These are phyloP conservation scores for Hymenoscyphus salicellus DNA, from an alignment of 2,329 filamentous ascomycete species.

Conservation along the genomic window DNA sequence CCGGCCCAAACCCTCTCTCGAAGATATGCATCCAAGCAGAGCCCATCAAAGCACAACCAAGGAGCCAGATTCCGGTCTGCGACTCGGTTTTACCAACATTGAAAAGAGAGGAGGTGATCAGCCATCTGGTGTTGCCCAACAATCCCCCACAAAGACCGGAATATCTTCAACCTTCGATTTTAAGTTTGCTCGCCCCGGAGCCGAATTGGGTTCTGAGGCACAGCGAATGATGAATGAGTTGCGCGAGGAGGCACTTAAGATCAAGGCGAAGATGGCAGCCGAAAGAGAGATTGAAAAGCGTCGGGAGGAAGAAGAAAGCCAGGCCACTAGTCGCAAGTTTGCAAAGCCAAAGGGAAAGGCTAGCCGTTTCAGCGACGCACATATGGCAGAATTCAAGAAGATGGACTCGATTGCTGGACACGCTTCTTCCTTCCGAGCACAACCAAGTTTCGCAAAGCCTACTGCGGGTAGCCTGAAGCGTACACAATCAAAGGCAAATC, in stretches of 20 bases:
- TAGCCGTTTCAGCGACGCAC: constrained; percentile 76
- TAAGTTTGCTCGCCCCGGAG: constrained; percentile 54
- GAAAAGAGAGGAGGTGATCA: constrained; percentile 38
- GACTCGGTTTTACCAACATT: constrained; percentile 79
- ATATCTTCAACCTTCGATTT: constrained; percentile 64
- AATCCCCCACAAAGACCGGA: constrained; percentile 61
- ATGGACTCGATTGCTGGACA: constrained; percentile 95
- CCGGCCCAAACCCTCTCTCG: constrained; percentile 65
- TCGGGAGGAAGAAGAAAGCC: constrained; percentile 43
- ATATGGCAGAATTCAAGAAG: constrained; percentile 89
- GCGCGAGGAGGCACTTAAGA: constrained; percentile 66
- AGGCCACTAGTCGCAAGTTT: constrained; percentile 62
- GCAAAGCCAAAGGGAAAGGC: constrained; percentile 76
- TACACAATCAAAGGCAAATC: constrained; percentile 58
- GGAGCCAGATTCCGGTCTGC: constrained; percentile 73
- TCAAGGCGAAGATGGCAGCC: constrained; percentile 65
- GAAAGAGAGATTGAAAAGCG: constrained; percentile 55
- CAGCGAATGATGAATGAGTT: constrained; percentile 63
- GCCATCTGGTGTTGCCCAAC: constrained; percentile 46
- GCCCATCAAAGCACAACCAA: constrained; percentile 72
- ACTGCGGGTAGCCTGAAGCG: constrained; percentile 46
- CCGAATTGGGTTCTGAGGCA: constrained; percentile 59
- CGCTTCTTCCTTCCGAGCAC: constrained; percentile 70
- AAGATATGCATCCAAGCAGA: constrained; percentile 90
- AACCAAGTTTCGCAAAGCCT: constrained; percentile 53